Evolutionary conservation across 345 rosid genomes (phyloP).

Genomic region (Physaria fendleri): DNA sequence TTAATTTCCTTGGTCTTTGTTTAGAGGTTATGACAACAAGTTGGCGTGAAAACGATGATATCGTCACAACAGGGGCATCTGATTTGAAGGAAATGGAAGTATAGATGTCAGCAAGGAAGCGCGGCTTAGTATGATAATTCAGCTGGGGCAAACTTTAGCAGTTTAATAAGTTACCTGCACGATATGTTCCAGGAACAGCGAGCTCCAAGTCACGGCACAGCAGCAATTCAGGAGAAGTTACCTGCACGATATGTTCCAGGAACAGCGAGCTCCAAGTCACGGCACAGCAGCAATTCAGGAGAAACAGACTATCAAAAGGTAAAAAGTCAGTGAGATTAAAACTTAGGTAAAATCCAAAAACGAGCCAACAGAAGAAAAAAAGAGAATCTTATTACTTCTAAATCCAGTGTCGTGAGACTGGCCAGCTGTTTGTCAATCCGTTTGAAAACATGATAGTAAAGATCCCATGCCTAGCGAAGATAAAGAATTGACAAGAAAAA

Average conservation of each 20-base stretch:
- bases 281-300: conserved; percentile 86
- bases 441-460: conserved; percentile 90
- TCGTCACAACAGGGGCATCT: conserved; percentile 87
- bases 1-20: conserved; percentile 93
- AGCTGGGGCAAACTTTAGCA: conserved; percentile 9
- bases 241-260: conserved; percentile 97
- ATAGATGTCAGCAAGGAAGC: background rate
- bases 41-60: conserved; percentile 84
- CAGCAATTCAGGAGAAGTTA: conserved; percentile 84
- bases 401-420: conserved; percentile 81
- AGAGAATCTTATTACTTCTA: conserved; percentile 55
- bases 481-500: conserved; percentile 6
- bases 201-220: conserved; percentile 87
- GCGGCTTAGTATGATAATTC: conserved; percentile 10
- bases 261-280: conserved; percentile 91
- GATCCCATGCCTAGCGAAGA: conserved; percentile 93
- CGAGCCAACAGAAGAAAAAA: conserved; percentile 16
- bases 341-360: background rate
- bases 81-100: conserved; percentile 12
- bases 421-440: conserved; percentile 94
- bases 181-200: conserved; percentile 97
- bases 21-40: conserved; percentile 88
- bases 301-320: conserved; percentile 71
- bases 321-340: conserved; percentile 10
- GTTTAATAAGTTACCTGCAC: conserved; percentile 51